A percentile compares a stretch with the other conserved stretches of the same genome.
Conservation (phyloP, 345 rosid species). For the Anacardium occidentale region DNA sequence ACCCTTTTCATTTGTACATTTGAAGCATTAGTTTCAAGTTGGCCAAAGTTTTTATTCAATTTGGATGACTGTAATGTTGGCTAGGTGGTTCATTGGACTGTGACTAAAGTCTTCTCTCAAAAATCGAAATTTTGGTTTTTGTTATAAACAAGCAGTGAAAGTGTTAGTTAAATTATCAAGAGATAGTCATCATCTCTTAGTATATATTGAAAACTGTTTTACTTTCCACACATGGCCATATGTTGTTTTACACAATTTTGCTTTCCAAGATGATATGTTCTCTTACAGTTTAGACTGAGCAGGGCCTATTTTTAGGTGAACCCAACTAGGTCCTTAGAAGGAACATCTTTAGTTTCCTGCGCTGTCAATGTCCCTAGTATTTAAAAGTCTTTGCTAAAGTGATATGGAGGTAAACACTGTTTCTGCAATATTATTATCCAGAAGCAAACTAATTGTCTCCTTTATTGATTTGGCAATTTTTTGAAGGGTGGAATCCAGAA, state of each 20-base stretch:
- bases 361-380: neutral
- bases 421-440: constrained; percentile 1
- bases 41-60: neutral
- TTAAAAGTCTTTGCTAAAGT: neutral
- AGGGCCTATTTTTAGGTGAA: neutral
- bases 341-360: neutral
- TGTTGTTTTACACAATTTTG: neutral
- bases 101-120: neutral
- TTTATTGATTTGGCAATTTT: constrained; percentile 27
- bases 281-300: constrained; percentile 5
- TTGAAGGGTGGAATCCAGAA: constrained; percentile 90
- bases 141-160: neutral
- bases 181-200: neutral
- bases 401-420: neutral
- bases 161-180: neutral
- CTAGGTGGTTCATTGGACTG: neutral
- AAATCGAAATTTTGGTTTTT: neutral
- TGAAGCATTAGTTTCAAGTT: neutral
- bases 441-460: constrained; percentile 3
- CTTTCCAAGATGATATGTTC: neutral
- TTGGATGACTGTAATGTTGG: constrained; percentile 1
- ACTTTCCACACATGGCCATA: neutral
- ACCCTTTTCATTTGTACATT: neutral
- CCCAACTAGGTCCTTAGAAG: neutral
- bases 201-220: neutral